These are phyloP conservation scores for Schizonepeta tenuifolia DNA, from an alignment of 257 asterid species.

Conservation along the genomic window DNA sequence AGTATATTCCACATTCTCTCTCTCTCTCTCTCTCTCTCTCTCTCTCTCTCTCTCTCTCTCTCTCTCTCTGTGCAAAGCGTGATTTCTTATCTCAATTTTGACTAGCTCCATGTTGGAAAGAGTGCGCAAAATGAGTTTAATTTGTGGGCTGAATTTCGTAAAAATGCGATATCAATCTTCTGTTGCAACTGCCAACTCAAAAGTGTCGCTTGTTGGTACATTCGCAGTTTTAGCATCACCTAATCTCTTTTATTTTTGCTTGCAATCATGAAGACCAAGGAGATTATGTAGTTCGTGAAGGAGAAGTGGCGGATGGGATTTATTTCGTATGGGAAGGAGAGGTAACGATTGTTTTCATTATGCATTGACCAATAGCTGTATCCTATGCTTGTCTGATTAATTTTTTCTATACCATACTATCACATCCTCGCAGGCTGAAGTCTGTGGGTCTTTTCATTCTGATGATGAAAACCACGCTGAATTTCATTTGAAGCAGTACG, in stretches of 20 bases:
- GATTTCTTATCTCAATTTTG: not conserved
- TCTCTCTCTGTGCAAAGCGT: not conserved
- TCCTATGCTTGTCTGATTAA: conserved; percentile 20
- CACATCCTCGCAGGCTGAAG: conserved; percentile 76
- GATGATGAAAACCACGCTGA: conserved; percentile 68
- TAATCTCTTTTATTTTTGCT: conserved; percentile 7
- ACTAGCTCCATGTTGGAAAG: no score
- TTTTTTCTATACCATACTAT: conserved; percentile 20
- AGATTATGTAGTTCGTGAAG: conserved; percentile 77
- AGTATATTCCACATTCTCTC: not conserved
- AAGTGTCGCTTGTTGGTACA: conserved; percentile 3
- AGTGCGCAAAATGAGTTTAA: no score
- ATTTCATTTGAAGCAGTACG: conserved; percentile 66
- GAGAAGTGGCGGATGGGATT: conserved; percentile 76
- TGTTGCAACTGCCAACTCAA: not conserved
- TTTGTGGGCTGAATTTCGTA: conserved; percentile 6
- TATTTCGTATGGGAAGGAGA: conserved; percentile 92
- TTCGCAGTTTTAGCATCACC: conserved; percentile 8
- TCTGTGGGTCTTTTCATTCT: conserved; percentile 62
- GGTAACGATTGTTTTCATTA: conserved; percentile 47
- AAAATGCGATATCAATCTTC: not conserved
- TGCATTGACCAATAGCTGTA: conserved; percentile 21
- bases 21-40: not conserved
- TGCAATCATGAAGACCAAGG: conserved; percentile 60
- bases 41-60: not conserved